phyloP scores from a whole-genome alignment of 2,329 filamentous ascomycete species.

The Colletotrichum destructivum region DNA sequence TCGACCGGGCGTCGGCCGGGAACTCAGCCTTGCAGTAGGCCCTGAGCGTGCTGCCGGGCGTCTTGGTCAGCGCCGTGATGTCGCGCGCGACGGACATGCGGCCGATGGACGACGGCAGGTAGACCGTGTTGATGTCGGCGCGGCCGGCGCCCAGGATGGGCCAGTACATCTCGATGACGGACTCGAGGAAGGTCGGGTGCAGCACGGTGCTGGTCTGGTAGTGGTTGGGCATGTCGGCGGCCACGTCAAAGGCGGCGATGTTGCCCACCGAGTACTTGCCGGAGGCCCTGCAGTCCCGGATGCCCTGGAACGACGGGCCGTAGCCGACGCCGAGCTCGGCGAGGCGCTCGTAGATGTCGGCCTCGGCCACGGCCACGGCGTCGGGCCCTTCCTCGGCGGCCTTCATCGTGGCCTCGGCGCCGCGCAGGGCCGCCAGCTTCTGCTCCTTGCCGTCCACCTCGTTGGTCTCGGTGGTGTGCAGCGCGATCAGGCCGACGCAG shows the following conservation, averaged over 20 bases:
- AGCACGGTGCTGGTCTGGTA: slow-evolving; percentile 43
- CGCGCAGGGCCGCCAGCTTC: slow-evolving; percentile 46
- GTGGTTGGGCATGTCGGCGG: slow-evolving; percentile 44
- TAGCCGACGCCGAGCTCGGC: slow-evolving; percentile 64
- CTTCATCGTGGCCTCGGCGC: slow-evolving; percentile 50
- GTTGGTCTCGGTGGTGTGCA: slow-evolving; percentile 55
- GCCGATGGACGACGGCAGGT: slow-evolving; percentile 53
- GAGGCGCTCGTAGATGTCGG: slow-evolving; percentile 63
- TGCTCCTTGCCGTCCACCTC: slow-evolving; percentile 56
- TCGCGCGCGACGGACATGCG: slow-evolving; percentile 48
- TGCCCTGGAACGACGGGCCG: slow-evolving; percentile 66
- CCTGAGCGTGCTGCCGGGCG: slow-evolving; percentile 50
- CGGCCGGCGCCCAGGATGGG: slow-evolving; percentile 51
- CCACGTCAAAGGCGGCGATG: slow-evolving; percentile 36
- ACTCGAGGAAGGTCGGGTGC: slow-evolving; percentile 45
- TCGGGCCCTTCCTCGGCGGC: slow-evolving; percentile 48
- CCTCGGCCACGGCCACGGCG: slow-evolving; percentile 43
- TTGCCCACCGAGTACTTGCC: slow-evolving; percentile 37
- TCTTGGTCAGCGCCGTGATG: slow-evolving; percentile 51
- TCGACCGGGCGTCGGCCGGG: slow-evolving; percentile 38
- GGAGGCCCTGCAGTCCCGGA: slow-evolving; percentile 60
- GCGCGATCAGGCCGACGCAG: slow-evolving; percentile 67
- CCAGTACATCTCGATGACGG: slow-evolving; percentile 48
- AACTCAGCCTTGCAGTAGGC: slow-evolving; percentile 44
- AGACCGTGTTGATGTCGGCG: slow-evolving; percentile 50